These are phyloP conservation scores for Diacronema lutheri DNA, from an alignment of 78 protist genomes.

Conservation along the genomic window DNA sequence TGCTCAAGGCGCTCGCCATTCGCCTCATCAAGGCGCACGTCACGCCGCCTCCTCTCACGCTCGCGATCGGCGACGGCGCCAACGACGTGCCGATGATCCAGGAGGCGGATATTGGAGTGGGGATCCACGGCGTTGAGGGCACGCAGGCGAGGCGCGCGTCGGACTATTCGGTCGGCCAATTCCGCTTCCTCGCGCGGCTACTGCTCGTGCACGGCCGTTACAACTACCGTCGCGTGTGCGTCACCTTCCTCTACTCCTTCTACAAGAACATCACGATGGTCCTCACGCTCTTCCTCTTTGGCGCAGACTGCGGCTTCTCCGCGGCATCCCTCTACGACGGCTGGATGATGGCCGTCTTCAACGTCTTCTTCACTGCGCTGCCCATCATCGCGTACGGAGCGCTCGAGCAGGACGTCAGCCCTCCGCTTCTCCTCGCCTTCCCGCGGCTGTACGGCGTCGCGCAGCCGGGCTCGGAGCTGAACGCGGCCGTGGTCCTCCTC, in stretches of 20 bases:
- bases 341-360: slow-evolving; percentile 12
- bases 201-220: slow-evolving; percentile 84
- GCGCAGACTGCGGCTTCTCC: slow-evolving; percentile 27
- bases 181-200: slow-evolving; percentile 58
- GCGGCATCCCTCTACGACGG: slow-evolving; percentile 61
- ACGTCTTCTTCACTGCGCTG: slow-evolving; percentile 39
- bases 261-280: slow-evolving; percentile 52
- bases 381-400: slow-evolving; percentile 68
- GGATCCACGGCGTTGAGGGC: slow-evolving; percentile 75
- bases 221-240: slow-evolving; percentile 80
- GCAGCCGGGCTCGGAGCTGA: too few species aligned
- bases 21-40: not conserved
- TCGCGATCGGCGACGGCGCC: slow-evolving; percentile 88
- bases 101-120: slow-evolving; percentile 65
- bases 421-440: too few species aligned
- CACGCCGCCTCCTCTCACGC: not conserved
- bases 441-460: too few species aligned
- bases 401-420: slow-evolving; percentile 57
- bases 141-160: slow-evolving; percentile 55
- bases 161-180: slow-evolving; percentile 69
- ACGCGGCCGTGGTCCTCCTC: too few species aligned
- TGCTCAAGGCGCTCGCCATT: not conserved
- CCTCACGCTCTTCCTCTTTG: slow-evolving; percentile 40
- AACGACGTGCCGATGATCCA: slow-evolving; percentile 86
- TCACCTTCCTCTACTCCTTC: slow-evolving; percentile 61